phyloP scores from a whole-genome alignment of 805 yeast genomes.

The Pichia kluyveri region DNA sequence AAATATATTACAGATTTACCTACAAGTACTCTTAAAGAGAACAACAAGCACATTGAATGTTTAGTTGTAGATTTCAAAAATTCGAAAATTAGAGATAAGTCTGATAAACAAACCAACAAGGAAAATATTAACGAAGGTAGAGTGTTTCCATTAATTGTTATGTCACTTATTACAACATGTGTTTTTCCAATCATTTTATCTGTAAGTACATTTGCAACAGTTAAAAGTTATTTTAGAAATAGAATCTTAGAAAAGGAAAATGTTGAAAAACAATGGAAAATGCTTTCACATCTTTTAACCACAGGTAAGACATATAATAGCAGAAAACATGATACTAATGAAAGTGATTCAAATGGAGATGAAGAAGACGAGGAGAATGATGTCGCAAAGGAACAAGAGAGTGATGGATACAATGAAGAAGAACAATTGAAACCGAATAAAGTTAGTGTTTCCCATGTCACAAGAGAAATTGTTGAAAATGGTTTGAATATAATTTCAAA shows the following conservation, averaged over 20 bases:
- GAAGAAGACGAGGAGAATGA: not conserved
- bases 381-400: not conserved
- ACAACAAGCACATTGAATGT: constrained; percentile 27
- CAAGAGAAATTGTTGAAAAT: constrained; percentile 23
- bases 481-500: constrained; percentile 11
- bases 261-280: constrained; percentile 6
- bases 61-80: constrained; percentile 42
- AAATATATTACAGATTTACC: constrained; percentile 40
- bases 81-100: constrained; percentile 13
- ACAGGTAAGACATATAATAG: not conserved
- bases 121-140: not conserved
- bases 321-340: not conserved
- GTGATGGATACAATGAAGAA: not conserved
- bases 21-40: constrained; percentile 27
- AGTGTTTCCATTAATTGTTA: not conserved
- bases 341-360: not conserved
- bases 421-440: not conserved
- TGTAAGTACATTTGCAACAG: constrained; percentile 19
- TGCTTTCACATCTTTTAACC: not conserved
- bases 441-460: constrained; percentile 15
- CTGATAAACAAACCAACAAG: not conserved
- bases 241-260: constrained; percentile 7
- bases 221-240: constrained; percentile 17
- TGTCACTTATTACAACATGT: constrained; percentile 4
- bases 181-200: constrained; percentile 19